phyloP scores from a whole-genome alignment of 75 land plant genomes.

The Sequoiadendron giganteum region DNA sequence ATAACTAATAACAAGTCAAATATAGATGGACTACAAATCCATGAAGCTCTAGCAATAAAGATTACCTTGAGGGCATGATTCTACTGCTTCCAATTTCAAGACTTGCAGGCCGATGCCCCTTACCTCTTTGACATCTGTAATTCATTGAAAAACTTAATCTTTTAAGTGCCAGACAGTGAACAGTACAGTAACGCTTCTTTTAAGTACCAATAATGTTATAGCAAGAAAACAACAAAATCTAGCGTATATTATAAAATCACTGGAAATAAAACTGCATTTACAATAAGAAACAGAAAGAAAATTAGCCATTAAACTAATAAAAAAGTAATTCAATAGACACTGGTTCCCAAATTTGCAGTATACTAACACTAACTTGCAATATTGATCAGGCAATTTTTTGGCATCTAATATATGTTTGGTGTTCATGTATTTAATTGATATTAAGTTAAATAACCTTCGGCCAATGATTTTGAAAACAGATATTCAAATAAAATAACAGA shows the following conservation, averaged over 20 bases:
- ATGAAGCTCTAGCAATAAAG: background rate
- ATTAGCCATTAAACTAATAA: background rate
- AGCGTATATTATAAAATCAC: background rate
- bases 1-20: background rate
- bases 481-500: background rate
- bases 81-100: constrained; percentile 65
- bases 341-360: background rate
- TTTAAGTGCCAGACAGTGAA: background rate
- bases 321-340: background rate
- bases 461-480: background rate
- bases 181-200: background rate
- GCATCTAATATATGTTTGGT: background rate
- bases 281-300: background rate
- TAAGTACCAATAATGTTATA: background rate
- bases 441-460: background rate
- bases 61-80: constrained; percentile 33
- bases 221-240: background rate
- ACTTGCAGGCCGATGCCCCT: constrained; percentile 91
- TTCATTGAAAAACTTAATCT: background rate
- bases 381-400: background rate
- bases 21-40: constrained; percentile 12
- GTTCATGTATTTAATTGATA: background rate
- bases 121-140: constrained; percentile 77
- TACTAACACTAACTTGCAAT: background rate
- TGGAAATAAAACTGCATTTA: background rate